Percentiles rank a stretch among this genome's conserved stretches.
Conservation (phyloP, 768 basidiomycete genomes). For the Dentipellis fragilis region DNA sequence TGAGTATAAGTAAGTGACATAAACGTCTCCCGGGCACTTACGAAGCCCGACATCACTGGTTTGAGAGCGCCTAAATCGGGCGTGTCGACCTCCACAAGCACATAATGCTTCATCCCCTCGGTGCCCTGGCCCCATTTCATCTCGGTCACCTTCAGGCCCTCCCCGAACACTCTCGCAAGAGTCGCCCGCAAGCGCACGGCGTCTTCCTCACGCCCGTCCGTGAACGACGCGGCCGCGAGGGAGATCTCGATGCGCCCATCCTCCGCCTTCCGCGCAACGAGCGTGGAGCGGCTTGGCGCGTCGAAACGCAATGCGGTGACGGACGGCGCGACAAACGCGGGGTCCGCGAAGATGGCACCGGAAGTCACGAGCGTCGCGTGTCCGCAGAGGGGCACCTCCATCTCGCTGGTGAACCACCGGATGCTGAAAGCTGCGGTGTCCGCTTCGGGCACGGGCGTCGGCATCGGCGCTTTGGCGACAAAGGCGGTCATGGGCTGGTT, state of each 20-base stretch:
- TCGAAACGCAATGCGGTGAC: constrained; percentile 3
- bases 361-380: constrained; percentile 25
- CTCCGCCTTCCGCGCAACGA: constrained; percentile 7
- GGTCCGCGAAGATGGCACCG: not conserved
- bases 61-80: constrained; percentile 11
- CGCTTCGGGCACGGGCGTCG: not conserved
- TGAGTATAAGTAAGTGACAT: no score
- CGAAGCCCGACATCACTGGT: constrained; percentile 13
- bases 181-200: constrained; percentile 3
- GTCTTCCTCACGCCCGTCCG: constrained; percentile 1
- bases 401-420: constrained; percentile 20
- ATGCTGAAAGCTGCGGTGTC: constrained; percentile 10
- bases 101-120: constrained; percentile 4
- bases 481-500: constrained; percentile 17
- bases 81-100: constrained; percentile 17
- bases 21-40: constrained; percentile 3
- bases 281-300: not conserved
- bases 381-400: constrained; percentile 21
- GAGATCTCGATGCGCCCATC: constrained; percentile 7
- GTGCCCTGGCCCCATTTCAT: constrained; percentile 1
- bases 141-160: constrained; percentile 1
- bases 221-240: constrained; percentile 6
- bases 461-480: not conserved
- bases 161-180: constrained; percentile 2
- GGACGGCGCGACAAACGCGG: not conserved